Evolutionary conservation across 805 yeast species (phyloP).

Genomic region (Candida namnaoensis): DNA sequence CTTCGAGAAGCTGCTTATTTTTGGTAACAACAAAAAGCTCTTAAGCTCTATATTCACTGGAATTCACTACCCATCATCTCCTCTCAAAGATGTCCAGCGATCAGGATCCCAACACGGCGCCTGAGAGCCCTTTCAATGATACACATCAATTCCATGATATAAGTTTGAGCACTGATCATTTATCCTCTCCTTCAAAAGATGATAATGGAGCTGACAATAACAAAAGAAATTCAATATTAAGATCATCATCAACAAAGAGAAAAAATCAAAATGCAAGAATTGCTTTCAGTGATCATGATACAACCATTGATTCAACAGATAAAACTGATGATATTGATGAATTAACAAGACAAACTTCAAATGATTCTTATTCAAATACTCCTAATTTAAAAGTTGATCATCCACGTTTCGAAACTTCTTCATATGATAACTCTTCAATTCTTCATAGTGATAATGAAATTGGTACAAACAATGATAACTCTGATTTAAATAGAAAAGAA

Average conservation of each 20-base stretch:
- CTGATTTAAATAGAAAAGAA: slow-evolving; percentile 22
- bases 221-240: slow-evolving; percentile 14
- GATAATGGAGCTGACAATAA: not conserved
- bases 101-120: slow-evolving; percentile 11
- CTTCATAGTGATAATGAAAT: slow-evolving; percentile 1
- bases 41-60: too few species aligned
- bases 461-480: slow-evolving; percentile 1
- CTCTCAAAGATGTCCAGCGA: not conserved
- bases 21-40: too few species aligned
- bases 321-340: slow-evolving; percentile 2
- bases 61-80: too few species aligned
- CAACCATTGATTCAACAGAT: slow-evolving; percentile 4
- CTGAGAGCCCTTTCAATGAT: slow-evolving; percentile 18
- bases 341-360: slow-evolving; percentile 9
- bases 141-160: slow-evolving; percentile 15
- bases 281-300: slow-evolving; percentile 13
- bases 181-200: not conserved
- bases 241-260: slow-evolving; percentile 6
- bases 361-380: slow-evolving; percentile 14
- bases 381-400: slow-evolving; percentile 10
- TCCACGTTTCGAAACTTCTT: slow-evolving; percentile 3
- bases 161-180: slow-evolving; percentile 10
- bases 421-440: slow-evolving; percentile 11
- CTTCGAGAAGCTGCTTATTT: too few species aligned
- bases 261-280: slow-evolving; percentile 13